phyloP scores from a whole-genome alignment of 257 asterid genomes.

The Capsicum chinense region DNA sequence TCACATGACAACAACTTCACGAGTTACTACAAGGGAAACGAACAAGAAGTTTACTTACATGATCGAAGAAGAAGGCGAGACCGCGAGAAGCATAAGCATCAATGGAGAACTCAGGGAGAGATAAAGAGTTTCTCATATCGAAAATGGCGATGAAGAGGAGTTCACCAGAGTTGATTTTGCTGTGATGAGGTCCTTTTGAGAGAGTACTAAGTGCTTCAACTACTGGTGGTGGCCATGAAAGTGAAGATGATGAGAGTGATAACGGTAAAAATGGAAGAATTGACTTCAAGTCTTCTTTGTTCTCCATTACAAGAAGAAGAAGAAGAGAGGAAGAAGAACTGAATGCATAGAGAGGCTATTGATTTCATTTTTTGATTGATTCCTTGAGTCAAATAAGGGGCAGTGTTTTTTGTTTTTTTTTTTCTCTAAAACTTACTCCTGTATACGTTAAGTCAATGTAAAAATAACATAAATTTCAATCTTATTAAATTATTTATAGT shows the following conservation, averaged over 20 bases:
- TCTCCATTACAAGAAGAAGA: background rate
- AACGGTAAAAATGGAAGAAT: constrained; percentile 66
- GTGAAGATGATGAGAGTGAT: constrained; percentile 57
- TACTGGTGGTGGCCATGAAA: constrained; percentile 68
- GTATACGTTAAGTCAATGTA: no score
- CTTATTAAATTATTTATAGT: no score
- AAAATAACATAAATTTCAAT: no score
- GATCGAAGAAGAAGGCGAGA: constrained; percentile 69
- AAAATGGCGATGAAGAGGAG: constrained; percentile 62
- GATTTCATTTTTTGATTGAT: no score
- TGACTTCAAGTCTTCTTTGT: constrained; percentile 44
- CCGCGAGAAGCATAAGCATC: constrained; percentile 59
- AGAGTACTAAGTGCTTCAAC: constrained; percentile 69
- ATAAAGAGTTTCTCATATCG: constrained; percentile 65
- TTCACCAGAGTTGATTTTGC: constrained; percentile 76
- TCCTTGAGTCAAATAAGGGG: no score
- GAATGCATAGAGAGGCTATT: no score
- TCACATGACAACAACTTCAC: no score
- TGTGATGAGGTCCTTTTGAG: constrained; percentile 69
- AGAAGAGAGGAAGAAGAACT: no score
- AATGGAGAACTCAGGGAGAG: constrained; percentile 38
- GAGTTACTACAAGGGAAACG: no score
- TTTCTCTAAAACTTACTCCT: no score
- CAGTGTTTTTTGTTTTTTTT: no score
- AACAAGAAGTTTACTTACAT: constrained; percentile 44